These are phyloP conservation scores for Thelonectria rubi DNA, from an alignment of 2,329 filamentous ascomycete genomes.

Conservation along the genomic window DNA sequence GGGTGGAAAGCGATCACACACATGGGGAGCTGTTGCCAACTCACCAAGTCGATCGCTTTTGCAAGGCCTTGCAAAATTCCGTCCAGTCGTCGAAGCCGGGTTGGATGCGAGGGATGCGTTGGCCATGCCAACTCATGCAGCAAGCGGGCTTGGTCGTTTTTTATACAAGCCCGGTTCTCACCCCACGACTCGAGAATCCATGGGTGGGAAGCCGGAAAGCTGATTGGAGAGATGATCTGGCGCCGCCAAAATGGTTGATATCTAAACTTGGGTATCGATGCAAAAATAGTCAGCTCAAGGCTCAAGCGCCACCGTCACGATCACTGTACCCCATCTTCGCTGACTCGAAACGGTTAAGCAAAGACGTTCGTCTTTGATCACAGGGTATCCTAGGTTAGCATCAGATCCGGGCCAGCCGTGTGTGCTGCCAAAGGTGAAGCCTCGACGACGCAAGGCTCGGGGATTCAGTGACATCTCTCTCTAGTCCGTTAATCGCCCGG, in stretches of 20 bases:
- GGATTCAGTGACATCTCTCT: not conserved
- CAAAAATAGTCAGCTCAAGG: constrained; percentile 19
- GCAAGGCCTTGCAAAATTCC: constrained; percentile 15
- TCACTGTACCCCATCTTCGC: constrained; percentile 4
- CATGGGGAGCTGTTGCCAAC: constrained; percentile 32
- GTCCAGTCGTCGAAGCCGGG: constrained; percentile 14
- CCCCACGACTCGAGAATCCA: constrained; percentile 17
- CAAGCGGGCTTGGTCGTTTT: constrained; percentile 18
- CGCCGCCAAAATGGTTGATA: not conserved
- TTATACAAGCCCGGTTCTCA: constrained; percentile 2
- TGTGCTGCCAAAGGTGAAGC: constrained; percentile 4
- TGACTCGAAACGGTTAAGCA: not conserved
- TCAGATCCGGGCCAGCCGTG: not conserved
- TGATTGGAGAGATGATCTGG: constrained; percentile 27
- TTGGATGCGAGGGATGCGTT: constrained; percentile 41
- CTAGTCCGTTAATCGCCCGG: not conserved
- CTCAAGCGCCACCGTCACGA: not conserved
- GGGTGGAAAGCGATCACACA: constrained; percentile 2
- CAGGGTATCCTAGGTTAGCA: constrained; percentile 26
- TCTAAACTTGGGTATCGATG: constrained; percentile 19
- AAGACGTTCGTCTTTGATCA: constrained; percentile 13
- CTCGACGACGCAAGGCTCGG: constrained; percentile 1
- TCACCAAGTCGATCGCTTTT: constrained; percentile 36
- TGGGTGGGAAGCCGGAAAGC: not conserved
- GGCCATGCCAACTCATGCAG: constrained; percentile 42